Evolutionary conservation across 2,329 filamentous ascomycete species (phyloP), one percentile per base, ranked within the genome.

Genomic region (Fusarium veterinarium): DNA sequence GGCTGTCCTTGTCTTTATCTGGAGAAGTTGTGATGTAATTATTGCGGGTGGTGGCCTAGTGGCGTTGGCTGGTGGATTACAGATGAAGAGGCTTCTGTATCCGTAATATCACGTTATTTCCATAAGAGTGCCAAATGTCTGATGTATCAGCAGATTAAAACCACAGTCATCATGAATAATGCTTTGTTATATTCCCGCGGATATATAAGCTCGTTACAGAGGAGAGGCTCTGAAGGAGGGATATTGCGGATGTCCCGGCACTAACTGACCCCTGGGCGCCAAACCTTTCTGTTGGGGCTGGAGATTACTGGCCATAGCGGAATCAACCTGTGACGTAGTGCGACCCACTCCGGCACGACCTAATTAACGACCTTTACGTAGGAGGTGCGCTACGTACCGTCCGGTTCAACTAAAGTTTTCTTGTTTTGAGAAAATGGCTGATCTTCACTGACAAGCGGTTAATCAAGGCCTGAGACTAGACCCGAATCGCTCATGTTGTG

Each of bases 281-380:
- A 37, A 56, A 60, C 31, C 19, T 12, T 60, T 61, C 53, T 23
- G 37, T 30, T 30, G 64, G 63, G 64, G 49, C 64, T 52, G 60
- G 64, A 67, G 63, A 67, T 67, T 60, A 42, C 35, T 37, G 48
- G 64, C 40, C 44, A 52, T 45, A 60, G 52, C 33, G 33, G 20
- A 16, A 8, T 37, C 25, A 12, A n/a, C 20, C 17, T 40, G 38
- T 69, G 66, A 69, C 66, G 66, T 69, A 55, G 64, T 6, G 19
- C 0, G 38, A 30, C 13, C 60, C 60, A 64, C 60, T 45, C 14
- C 7, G 17, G 23, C 23, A 28, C 48, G 6, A 31, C 49, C 46
- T 33, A 4, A 25, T 25, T 25, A 25, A 25, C 23, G 23, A 25
- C 23, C 23, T 25, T 19, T 49, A 33, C 65, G 65, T 68, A 62